Percentiles rank a stretch among this genome's conserved stretches.
These are phyloP conservation scores for Scytalidium lignicola DNA, from an alignment of 2,329 filamentous ascomycete species.

Conservation along the genomic window DNA sequence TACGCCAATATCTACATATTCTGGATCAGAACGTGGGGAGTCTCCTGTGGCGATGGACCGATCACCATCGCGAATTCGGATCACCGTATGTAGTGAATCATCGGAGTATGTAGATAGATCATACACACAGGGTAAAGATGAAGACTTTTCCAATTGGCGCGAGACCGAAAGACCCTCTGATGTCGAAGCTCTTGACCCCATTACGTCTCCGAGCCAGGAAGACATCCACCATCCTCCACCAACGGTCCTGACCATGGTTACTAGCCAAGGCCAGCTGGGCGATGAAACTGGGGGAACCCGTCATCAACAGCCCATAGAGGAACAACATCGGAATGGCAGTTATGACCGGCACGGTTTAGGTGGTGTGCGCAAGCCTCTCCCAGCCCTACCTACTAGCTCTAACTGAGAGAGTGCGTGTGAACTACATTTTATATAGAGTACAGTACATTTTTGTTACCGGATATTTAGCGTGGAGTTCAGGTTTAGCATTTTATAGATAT, in stretches of 20 bases:
- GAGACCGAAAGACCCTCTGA: not conserved
- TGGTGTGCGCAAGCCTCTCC: conserved; percentile 14
- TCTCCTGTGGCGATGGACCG: not conserved
- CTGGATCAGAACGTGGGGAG: conserved; percentile 9
- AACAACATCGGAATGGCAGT: not conserved
- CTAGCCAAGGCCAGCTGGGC: not conserved
- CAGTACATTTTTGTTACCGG: not conserved
- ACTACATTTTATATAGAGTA: not conserved
- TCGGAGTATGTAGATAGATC: not conserved
- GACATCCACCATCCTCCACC: no score
- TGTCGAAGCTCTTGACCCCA: not conserved
- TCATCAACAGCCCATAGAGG: no score
- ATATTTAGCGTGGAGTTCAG: conserved; percentile 10
- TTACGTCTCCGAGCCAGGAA: no score
- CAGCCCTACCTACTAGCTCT: conserved; percentile 10
- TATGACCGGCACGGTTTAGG: not conserved
- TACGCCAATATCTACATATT: conserved; percentile 19
- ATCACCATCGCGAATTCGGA: not conserved
- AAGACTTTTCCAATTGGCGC: not conserved
- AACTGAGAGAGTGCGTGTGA: not conserved
- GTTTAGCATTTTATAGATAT: not conserved
- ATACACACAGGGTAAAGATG: not conserved
- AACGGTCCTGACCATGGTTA: no score
- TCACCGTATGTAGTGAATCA: not conserved
- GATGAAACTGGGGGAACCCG: no score